Evolutionary conservation across 495 filamentous ascomycete species (phyloP), one percentile per base, ranked within the genome.

Genomic region (Chaetomium tenue): DNA sequence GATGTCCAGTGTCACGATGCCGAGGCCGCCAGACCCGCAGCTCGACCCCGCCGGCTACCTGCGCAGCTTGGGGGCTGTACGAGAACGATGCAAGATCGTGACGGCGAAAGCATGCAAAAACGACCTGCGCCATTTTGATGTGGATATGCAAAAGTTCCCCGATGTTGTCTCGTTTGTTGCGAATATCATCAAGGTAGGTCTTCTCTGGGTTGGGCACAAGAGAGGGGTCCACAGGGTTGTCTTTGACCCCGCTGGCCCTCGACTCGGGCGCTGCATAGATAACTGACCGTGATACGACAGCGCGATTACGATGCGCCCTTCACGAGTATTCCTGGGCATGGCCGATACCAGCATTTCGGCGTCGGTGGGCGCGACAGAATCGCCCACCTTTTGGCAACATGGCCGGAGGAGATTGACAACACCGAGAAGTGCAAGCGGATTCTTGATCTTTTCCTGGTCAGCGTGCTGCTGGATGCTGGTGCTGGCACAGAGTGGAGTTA

Each of bases 41-140:
- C 81, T 95, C 66, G 93, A 98, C 73, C 94, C 94, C 18, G 93
- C 90, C 16, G 92, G 87, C 59, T 98, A 98, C 77, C 86, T 98
- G 63, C 84, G 89, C 66, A 98, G 93, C 76, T 87, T 98, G 68
- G 86, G 91, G 72, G 86, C 94, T 23, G 92, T 98, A 12, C 84
- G 95, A 37, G 90, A 97, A 70, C 81, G 93, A 61, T 88, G 83
- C 70, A 83, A 77, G 64, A 74, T 92, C 60, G 82, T 98, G 42
- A 81, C 89, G 58, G 81, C 88, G 61, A 91, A 89, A 75, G 94
- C 94, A 3, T 85, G 89, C 74, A 78, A 78, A 58, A 91, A 97
- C 66, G 79, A 89, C 63, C 82, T 98, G 60, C 84, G 83, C 63
- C 94, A 98, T 77, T 98, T 98, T 73, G 88, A 89, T 61, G 93